Evolutionary conservation across 495 filamentous ascomycete species (phyloP).

Genomic region (Penicillium coprophilum): DNA sequence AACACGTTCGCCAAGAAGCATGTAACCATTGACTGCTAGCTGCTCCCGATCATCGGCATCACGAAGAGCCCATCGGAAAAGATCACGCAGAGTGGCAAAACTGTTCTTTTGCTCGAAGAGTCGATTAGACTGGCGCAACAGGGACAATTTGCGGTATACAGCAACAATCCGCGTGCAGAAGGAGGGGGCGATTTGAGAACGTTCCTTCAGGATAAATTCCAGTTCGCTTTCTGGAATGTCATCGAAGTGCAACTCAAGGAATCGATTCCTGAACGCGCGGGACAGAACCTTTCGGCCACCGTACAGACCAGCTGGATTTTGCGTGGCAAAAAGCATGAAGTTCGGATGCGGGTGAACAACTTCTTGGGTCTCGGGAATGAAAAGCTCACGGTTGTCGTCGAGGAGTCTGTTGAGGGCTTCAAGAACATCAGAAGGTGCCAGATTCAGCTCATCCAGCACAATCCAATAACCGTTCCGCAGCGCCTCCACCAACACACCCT

Average conservation of each 20-base stretch:
- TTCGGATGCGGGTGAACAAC: constrained; percentile 85
- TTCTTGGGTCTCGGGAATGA: constrained; percentile 97
- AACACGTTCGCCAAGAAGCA: constrained; percentile 92
- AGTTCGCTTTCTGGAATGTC: constrained; percentile 96
- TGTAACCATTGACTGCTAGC: constrained; percentile 88
- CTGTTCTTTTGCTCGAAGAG: constrained; percentile 97
- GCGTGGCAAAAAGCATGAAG: constrained; percentile 99
- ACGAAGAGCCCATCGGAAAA: constrained; percentile 95
- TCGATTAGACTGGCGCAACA: constrained; percentile 81
- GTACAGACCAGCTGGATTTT: constrained; percentile 95
- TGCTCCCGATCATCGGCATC: constrained; percentile 81
- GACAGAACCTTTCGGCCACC: constrained; percentile 92
- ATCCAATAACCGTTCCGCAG: constrained; percentile 95
- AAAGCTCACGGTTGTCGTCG: constrained; percentile 95
- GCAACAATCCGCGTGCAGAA: constrained; percentile 86
- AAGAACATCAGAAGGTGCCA: constrained; percentile 93
- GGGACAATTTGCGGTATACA: constrained; percentile 90
- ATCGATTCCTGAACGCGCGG: constrained; percentile 92
- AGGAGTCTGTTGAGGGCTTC: constrained; percentile 93
- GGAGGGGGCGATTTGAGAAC: constrained; percentile 85
- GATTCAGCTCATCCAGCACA: constrained; percentile 93
- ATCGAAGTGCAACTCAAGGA: constrained; percentile 95
- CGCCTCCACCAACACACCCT: constrained; percentile 91
- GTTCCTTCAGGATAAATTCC: constrained; percentile 84
- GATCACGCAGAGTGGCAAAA: constrained; percentile 93